A percentile compares a stretch with the other conserved stretches of the same genome.
Conservation (phyloP, 257 asterid species). For the Solanum sparsipilum region DNA sequence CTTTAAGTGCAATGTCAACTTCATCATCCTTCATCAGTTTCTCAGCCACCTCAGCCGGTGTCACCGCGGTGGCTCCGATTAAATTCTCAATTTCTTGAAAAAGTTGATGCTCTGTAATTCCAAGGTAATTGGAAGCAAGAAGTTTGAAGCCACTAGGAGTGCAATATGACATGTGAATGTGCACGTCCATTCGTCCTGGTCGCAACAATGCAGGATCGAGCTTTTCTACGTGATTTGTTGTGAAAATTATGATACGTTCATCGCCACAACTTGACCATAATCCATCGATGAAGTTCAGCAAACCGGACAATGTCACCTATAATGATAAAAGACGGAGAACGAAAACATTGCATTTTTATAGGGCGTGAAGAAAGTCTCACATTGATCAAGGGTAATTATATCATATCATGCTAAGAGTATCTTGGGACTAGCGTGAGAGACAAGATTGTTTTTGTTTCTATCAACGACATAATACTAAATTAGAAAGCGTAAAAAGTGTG, state of each 20-base stretch:
- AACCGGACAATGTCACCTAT: conserved; percentile 50
- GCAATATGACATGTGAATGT: conserved; percentile 54
- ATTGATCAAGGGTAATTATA: neutral
- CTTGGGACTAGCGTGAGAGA: neutral
- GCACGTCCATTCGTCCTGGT: conserved; percentile 70
- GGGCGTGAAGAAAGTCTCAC: neutral
- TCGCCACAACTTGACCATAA: conserved; percentile 71
- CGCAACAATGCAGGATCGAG: conserved; percentile 57
- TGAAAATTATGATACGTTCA: conserved; percentile 51
- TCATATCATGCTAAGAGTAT: neutral
- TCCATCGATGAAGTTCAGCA: conserved; percentile 58
- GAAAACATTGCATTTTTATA: neutral
- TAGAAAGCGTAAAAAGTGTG: neutral
- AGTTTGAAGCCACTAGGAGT: conserved; percentile 40
- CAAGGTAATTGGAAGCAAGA: conserved; percentile 47
- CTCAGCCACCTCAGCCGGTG: conserved; percentile 75
- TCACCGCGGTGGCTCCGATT: conserved; percentile 17
- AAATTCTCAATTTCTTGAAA: conserved; percentile 36
- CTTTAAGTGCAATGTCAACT: conserved; percentile 20
- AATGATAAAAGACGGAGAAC: neutral
- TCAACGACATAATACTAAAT: neutral
- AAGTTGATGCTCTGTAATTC: conserved; percentile 21
- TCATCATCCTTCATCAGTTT: conserved; percentile 48
- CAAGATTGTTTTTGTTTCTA: neutral
- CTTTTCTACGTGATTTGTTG: conserved; percentile 48